Percentiles rank a stretch among this genome's conserved stretches.
Conservation (phyloP, 495 filamentous ascomycete species). For the Cercophora samala region DNA sequence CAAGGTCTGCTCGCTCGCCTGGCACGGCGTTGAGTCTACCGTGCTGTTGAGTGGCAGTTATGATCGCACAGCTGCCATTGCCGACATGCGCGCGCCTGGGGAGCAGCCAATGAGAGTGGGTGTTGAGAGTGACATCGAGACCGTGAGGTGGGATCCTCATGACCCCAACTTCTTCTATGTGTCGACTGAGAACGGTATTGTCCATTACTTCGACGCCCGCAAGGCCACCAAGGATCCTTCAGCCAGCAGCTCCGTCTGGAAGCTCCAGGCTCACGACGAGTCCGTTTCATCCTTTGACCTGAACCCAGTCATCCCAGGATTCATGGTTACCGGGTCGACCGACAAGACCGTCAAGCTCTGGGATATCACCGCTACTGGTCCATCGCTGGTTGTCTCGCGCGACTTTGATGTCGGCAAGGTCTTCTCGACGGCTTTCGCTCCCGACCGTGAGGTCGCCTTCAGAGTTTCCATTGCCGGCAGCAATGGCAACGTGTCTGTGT, state of each 20-base stretch:
- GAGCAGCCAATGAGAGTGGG: conserved; percentile 75
- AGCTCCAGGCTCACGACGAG: conserved; percentile 89
- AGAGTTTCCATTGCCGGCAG: conserved; percentile 89
- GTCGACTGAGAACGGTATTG: conserved; percentile 82
- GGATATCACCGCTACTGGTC: conserved; percentile 77
- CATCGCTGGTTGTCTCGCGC: conserved; percentile 84
- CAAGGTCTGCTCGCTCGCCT: conserved; percentile 92
- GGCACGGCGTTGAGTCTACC: conserved; percentile 84
- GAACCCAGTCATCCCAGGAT: conserved; percentile 83
- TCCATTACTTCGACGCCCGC: conserved; percentile 84
- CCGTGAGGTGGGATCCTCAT: conserved; percentile 87
- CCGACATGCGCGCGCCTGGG: conserved; percentile 90
- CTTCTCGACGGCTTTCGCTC: conserved; percentile 85
- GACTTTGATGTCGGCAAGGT: conserved; percentile 92
- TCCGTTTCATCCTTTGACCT: conserved; percentile 94
- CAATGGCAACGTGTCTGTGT: conserved; percentile 89
- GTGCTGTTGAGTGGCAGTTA: conserved; percentile 89
- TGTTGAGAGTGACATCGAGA: conserved; percentile 93
- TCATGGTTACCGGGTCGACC: conserved; percentile 84
- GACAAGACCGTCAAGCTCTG: conserved; percentile 96
- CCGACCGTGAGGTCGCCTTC: conserved; percentile 85
- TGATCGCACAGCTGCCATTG: conserved; percentile 84
- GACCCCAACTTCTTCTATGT: conserved; percentile 91
- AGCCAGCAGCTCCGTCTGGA: conserved; percentile 82
- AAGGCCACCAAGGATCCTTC: conserved; percentile 63